These are phyloP conservation scores for Phoma sp. DNA, from an alignment of 2,329 filamentous ascomycete species.

Conservation along the genomic window DNA sequence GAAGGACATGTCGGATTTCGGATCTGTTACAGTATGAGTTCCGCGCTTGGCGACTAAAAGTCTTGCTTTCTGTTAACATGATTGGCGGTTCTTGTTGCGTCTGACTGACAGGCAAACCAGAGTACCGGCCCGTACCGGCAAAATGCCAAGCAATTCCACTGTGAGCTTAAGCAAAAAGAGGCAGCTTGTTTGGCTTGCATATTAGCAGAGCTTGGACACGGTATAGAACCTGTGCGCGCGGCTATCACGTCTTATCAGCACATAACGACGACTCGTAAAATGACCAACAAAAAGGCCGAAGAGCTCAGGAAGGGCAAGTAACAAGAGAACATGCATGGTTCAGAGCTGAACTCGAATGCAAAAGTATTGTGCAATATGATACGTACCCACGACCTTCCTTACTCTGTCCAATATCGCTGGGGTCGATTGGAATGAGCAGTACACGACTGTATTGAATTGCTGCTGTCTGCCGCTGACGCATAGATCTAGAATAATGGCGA, in stretches of 20 bases:
- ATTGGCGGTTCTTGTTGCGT: background rate
- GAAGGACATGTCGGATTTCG: background rate
- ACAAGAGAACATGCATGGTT: background rate
- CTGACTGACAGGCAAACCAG: background rate
- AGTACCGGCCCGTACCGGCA: constrained; percentile 7
- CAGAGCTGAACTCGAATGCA: no score
- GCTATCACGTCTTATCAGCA: constrained; percentile 12
- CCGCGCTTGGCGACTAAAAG: no score
- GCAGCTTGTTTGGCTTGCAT: constrained; percentile 6
- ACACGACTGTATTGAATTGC: no score
- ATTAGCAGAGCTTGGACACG: background rate
- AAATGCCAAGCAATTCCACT: background rate
- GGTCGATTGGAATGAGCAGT: no score
- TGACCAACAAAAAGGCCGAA: background rate
- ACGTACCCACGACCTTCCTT: no score
- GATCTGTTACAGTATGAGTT: no score
- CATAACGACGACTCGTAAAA: background rate
- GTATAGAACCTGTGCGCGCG: background rate
- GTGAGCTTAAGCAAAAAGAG: constrained; percentile 15
- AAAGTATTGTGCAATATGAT: no score
- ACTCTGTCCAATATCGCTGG: no score
- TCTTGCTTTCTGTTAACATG: no score
- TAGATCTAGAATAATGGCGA: no score
- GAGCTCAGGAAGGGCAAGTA: background rate
- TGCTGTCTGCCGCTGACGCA: no score